phyloP scores from a whole-genome alignment of 371 early-diverging fungal genomes.

The Gilbertella persicaria region DNA sequence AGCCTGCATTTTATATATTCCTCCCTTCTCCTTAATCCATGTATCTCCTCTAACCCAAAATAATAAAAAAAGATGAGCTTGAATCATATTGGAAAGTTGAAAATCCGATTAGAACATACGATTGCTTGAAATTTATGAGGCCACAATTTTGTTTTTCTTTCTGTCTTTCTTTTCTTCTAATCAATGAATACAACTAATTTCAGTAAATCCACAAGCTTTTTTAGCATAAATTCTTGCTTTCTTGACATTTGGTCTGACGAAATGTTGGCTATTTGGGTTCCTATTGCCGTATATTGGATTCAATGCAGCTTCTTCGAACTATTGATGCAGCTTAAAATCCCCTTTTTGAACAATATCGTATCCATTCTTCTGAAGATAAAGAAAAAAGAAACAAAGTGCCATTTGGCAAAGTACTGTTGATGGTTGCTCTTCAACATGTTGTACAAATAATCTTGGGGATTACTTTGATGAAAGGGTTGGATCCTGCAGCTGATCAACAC shows the following conservation, averaged over 20 bases:
- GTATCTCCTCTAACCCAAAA: too few relatives aligned
- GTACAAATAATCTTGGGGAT: slow-evolving; percentile 41
- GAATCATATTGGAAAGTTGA: too few relatives aligned
- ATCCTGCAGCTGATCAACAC: slow-evolving; percentile 17
- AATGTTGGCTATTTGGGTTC: slow-evolving; percentile 56
- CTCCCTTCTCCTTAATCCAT: too few relatives aligned
- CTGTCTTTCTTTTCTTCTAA: too few relatives aligned
- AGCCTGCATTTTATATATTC: neutral
- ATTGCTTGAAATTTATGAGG: too few relatives aligned
- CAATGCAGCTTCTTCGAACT: slow-evolving; percentile 65
- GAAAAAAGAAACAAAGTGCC: slow-evolving; percentile 63
- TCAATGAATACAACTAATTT: too few relatives aligned
- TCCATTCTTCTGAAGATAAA: slow-evolving; percentile 61
- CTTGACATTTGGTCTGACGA: slow-evolving; percentile 51
- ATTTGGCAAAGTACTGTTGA: slow-evolving; percentile 50
- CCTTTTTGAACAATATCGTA: slow-evolving; percentile 72
- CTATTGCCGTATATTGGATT: slow-evolving; percentile 68
- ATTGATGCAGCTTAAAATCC: slow-evolving; percentile 54
- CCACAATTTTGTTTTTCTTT: too few relatives aligned
- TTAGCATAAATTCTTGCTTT: too few relatives aligned
- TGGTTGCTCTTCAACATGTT: slow-evolving; percentile 56
- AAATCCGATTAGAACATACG: too few relatives aligned
- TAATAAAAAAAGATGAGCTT: too few relatives aligned
- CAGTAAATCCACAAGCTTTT: too few relatives aligned
- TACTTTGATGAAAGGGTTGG: slow-evolving; percentile 22